phyloP scores from a whole-genome alignment of 1,284 basidiomycete genomes.

The Pisolithus thermaeus region DNA sequence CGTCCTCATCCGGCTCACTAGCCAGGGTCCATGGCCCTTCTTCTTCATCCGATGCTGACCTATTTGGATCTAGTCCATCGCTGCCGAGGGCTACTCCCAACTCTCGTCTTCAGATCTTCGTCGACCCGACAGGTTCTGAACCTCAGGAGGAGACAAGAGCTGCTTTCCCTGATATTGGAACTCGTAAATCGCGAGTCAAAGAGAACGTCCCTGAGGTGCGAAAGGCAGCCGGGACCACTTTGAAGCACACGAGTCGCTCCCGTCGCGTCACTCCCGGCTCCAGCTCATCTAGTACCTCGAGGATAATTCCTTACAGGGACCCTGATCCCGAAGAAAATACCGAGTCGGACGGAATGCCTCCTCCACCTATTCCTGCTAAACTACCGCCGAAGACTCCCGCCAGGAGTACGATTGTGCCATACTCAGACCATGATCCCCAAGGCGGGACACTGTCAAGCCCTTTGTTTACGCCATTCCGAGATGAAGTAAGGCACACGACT shows the following conservation, averaged over 20 bases:
- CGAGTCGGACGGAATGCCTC: slow-evolving; percentile 15
- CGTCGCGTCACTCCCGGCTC: slow-evolving; percentile 45
- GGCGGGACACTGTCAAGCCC: slow-evolving; percentile 39
- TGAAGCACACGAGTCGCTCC: slow-evolving; percentile 54
- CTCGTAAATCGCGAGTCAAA: slow-evolving; percentile 67
- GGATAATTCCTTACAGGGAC: slow-evolving; percentile 54
- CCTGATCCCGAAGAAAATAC: slow-evolving; percentile 26
- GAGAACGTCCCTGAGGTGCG: slow-evolving; percentile 66
- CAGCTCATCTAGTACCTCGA: slow-evolving; percentile 30
- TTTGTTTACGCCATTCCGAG: slow-evolving; percentile 61
- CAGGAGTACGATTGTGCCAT: slow-evolving; percentile 30
- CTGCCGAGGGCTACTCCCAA: slow-evolving; percentile 36
- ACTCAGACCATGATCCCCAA: slow-evolving; percentile 30
- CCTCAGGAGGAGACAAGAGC: slow-evolving; percentile 39
- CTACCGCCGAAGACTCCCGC: slow-evolving; percentile 26
- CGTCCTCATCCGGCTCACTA: slow-evolving; percentile 22
- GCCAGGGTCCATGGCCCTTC: slow-evolving; percentile 18
- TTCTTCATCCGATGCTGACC: slow-evolving; percentile 22
- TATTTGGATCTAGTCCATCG: slow-evolving; percentile 17
- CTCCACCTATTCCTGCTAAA: slow-evolving; percentile 31
- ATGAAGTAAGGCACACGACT: slow-evolving; percentile 44
- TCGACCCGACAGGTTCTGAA: slow-evolving; percentile 56
- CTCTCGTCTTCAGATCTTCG: slow-evolving; percentile 58
- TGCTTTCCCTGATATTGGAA: slow-evolving; percentile 65
- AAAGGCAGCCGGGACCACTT: slow-evolving; percentile 58